Evolutionary conservation across 2,329 filamentous ascomycete species (phyloP).

Genomic region (Exophiala oligosperma): DNA sequence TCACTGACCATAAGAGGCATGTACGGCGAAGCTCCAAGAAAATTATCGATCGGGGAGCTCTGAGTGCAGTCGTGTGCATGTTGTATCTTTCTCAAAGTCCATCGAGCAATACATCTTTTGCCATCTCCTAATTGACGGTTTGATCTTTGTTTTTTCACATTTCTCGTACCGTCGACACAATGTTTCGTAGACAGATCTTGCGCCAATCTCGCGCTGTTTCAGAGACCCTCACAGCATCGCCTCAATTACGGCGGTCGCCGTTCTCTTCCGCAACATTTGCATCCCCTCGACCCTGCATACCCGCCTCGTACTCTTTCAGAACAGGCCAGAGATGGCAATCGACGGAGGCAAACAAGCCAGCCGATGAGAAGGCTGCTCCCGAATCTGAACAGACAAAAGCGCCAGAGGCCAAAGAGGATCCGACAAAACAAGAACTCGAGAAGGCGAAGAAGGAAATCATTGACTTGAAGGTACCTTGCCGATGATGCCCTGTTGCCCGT

Average conservation of each 20-base stretch:
- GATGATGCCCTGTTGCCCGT: neutral
- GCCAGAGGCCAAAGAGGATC: slow-evolving; percentile 46
- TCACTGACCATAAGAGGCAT: neutral
- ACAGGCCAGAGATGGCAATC: slow-evolving; percentile 44
- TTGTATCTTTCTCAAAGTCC: neutral
- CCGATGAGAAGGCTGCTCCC: slow-evolving; percentile 42
- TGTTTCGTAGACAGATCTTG: slow-evolving; percentile 45
- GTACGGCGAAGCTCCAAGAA: slow-evolving; percentile 4
- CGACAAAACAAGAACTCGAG: slow-evolving; percentile 66
- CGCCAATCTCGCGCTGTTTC: slow-evolving; percentile 42
- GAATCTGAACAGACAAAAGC: slow-evolving; percentile 44
- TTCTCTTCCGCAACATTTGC: slow-evolving; percentile 20
- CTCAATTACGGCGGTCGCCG: slow-evolving; percentile 18
- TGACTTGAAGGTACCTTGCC: slow-evolving; percentile 75
- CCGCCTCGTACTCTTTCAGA: slow-evolving; percentile 35
- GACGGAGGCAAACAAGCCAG: slow-evolving; percentile 38
- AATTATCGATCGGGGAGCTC: slow-evolving; percentile 12
- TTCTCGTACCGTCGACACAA: slow-evolving; percentile 20
- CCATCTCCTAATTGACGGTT: slow-evolving; percentile 6
- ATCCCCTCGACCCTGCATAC: slow-evolving; percentile 24
- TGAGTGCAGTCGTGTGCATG: slow-evolving; percentile 7
- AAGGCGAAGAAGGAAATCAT: slow-evolving; percentile 70
- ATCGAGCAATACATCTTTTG: neutral
- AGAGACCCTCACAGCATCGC: slow-evolving; percentile 29
- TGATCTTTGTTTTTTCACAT: slow-evolving; percentile 13